A percentile compares a stretch with the other conserved stretches of the same genome.
These are phyloP conservation scores for Triticum urartu DNA, from an alignment of 176 grass and related monocot genomes.

Conservation along the genomic window DNA sequence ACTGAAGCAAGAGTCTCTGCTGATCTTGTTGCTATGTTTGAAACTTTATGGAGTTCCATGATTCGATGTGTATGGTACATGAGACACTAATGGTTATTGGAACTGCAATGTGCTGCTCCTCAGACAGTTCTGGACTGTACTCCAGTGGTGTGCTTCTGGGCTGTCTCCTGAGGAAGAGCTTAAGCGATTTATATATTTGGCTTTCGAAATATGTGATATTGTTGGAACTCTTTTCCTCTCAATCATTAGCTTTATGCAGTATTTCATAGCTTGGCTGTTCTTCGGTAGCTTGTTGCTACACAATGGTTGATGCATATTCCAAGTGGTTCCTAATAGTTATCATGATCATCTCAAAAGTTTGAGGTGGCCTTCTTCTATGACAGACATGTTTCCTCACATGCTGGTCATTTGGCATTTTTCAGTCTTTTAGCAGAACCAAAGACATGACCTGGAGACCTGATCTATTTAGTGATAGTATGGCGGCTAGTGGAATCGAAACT, in stretches of 20 bases:
- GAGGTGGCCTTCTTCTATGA: slow-evolving; percentile 29
- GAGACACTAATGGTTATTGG: slow-evolving; percentile 12
- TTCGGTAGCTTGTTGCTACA: slow-evolving; percentile 29
- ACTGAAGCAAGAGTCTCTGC: slow-evolving; percentile 9
- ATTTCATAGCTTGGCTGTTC: slow-evolving; percentile 29
- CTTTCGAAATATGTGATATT: slow-evolving; percentile 49
- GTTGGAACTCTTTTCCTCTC: slow-evolving; percentile 65
- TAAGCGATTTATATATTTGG: slow-evolving; percentile 34
- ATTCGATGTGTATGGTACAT: slow-evolving; percentile 24
- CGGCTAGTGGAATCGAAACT: slow-evolving; percentile 64
- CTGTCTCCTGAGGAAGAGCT: slow-evolving; percentile 38
- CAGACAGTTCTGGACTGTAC: slow-evolving; percentile 17
- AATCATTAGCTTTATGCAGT: slow-evolving; percentile 44
- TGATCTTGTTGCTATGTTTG: background rate
- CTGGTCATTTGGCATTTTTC: slow-evolving; percentile 69
- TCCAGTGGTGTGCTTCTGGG: slow-evolving; percentile 36
- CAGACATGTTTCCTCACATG: slow-evolving; percentile 38
- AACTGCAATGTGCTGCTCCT: slow-evolving; percentile 13
- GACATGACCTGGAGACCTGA: slow-evolving; percentile 90
- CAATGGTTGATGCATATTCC: slow-evolving; percentile 16
- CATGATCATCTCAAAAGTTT: slow-evolving; percentile 37
- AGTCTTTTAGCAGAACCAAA: slow-evolving; percentile 96
- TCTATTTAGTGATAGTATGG: slow-evolving; percentile 89
- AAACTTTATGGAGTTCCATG: slow-evolving; percentile 28
- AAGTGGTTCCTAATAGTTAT: slow-evolving; percentile 38